Evolutionary conservation across 345 rosid genomes (phyloP), one percentile per base, ranked within the genome.

Genomic region (Euclidium syriacum): DNA sequence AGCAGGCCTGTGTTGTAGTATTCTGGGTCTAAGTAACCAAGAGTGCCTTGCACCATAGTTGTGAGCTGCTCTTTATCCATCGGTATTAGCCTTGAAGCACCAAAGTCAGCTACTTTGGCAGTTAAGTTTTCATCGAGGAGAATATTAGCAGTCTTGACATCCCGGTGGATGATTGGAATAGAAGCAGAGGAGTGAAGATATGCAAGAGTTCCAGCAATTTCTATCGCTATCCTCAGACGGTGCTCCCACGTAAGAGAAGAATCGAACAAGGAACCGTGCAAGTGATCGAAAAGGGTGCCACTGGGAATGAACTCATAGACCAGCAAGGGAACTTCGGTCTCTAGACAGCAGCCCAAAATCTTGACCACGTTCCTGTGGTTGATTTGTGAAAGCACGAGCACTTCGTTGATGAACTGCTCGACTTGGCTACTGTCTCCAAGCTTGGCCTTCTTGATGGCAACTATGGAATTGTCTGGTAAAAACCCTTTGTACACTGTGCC

Each of bases 41-140:
- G 27, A 22, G 79, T 79, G 0, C 87, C 84, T 66, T 74, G 78
- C 7, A 76, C 87, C 73, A 78, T 62, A 6, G 87, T 80, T 2
- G 77, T 24, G 2, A 78, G 47, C 12, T 73, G 46, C 9, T 52
- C 64, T 62, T 73, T 53, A 32, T 82, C 80, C 38, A 73, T 18
- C 0, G 82, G 78, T 55, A 82, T 67, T 19, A 77, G 17, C 30
- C 75, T 75, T 7, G 87, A 82, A 25, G 73, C 78, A 19, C 87
- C 82, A 22, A 79, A 82, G 39, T 80, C 82, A 1, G 82, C 78
- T 16, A 82, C 82, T 47, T 80, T 80, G 3, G 78, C 79, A 0
- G 71, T 71, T 61, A 53, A 74, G 6, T 63, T 56, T 8, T 59
- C 70, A 36, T 80, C 81, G 3, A 78, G 23, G 5, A 82, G 81